Conservation (phyloP, 768 basidiomycete species). For the Russula abietina region DNA sequence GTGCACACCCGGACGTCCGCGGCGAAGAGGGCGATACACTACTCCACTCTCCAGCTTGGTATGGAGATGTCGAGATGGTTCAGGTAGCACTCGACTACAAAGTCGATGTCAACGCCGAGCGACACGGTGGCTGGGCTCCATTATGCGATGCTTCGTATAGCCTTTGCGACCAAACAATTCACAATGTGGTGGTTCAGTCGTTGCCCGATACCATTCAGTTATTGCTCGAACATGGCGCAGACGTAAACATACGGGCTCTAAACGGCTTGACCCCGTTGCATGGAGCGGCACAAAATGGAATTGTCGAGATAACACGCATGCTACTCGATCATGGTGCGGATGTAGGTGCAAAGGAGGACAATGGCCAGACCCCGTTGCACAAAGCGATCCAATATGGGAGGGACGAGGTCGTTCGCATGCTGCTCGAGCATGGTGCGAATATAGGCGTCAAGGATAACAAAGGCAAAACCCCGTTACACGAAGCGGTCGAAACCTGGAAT, state of each 20-base stretch:
- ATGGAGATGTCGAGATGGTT: not conserved
- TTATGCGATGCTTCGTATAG: not conserved
- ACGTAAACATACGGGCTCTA: too few species aligned
- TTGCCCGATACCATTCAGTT: not conserved
- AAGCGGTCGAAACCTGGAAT: too few species aligned
- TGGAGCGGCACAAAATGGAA: too few species aligned
- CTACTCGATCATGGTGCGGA: not conserved
- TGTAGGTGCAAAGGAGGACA: not conserved
- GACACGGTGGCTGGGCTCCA: not conserved
- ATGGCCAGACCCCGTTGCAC: too few species aligned
- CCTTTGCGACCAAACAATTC: rapidly evolving
- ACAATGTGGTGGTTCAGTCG: not conserved
- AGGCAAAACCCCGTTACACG: too few species aligned
- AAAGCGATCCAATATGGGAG: too few species aligned
- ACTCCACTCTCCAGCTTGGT: not conserved
- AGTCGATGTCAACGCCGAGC: not conserved
- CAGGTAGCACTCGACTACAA: not conserved
- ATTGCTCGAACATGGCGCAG: not conserved
- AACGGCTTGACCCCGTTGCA: not conserved
- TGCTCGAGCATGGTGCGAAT: too few species aligned
- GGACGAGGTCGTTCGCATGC: too few species aligned
- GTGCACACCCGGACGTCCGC: not conserved
- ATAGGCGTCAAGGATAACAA: too few species aligned
- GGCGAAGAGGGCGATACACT: not conserved
- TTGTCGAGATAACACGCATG: not conserved